Base-by-base conservation (phyloP, 2,329 filamentous ascomycete genomes). In the Neophaeococcomyces aloes region DNA sequence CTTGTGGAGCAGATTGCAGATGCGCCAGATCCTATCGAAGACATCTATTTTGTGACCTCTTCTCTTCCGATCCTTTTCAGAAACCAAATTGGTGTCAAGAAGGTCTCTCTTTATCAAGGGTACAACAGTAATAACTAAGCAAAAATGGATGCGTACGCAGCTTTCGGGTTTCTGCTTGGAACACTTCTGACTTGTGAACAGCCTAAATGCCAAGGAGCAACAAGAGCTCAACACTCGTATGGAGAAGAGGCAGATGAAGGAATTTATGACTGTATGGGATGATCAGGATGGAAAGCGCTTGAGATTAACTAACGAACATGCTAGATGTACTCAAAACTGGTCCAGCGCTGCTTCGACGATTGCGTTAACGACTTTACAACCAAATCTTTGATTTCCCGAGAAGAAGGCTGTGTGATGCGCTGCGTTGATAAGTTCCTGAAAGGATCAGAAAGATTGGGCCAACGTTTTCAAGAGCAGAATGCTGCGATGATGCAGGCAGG, bases 321-420 rank as follows among this genome's bases (percentile, higher is more conserved):
- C 10, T 53, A 81, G 78, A 80, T 79, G 71, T 82, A 81, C 65
- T 79, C 76, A 53, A 70, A 66, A 54, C 66, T 72, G 48, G 69
- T 72, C 43, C 68, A 72, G 56, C 65, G 65, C 51, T 98, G 91
- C 78, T 98, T 98, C 76, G 81, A 86, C 64, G 83, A 91, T 67
- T 98, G 91, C 74, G 79, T 98, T 68, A 89, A 88, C 67, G 88
- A 96, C 74, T 98, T 98, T 77, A 94, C 88, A 60, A 94, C 87
- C 70, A 96, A 96, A 72, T 85, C 86, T 38, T 78, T 98, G 54
- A 82, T 84, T 51, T 76, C 80, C 55, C 82, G 86, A 63, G 91
- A 98, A 70, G 83, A 84, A 60, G 82, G 84, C 64, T 98, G 91
- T 71, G 80, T 96, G 59, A 81, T 86, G 69, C 84, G 87, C 59